Base-by-base conservation (phyloP, 768 basidiomycete genomes). In the Chalciporus chontae region DNA sequence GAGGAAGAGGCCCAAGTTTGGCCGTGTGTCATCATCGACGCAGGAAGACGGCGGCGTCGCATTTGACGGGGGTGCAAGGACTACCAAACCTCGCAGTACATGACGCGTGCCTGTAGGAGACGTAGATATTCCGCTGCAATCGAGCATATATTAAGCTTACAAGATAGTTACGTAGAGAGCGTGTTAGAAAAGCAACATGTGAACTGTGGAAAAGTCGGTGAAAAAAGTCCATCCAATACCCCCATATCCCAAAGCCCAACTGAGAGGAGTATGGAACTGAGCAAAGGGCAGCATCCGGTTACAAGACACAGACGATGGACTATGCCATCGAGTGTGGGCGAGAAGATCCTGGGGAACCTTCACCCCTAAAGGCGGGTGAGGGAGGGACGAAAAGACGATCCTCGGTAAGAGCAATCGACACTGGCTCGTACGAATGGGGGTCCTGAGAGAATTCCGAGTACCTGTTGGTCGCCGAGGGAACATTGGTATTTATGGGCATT, bases 381-480 rank as follows among this genome's bases (percentile, higher is more conserved):
- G 84, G 83, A 24, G 83, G 83, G 17, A 70, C 75, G 45, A 70
- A 69, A 37, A 73, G 60, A 2, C 81, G 82, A 43, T 75, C 71
- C 39, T 75, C 73, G 11, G 74, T 65, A 51, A 75, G 45, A 40
- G 73, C 73, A 59, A 73, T 67, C 19, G 87, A 87, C 46, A 90
- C 85, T 3, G 87, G 87, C 60, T 87, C 73, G 62, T 90, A 90
- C n/a, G 69, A 63, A 55, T 84, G 83, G 2, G 68, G 64, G 56
- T 27, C 70, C 69, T 38, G 73, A 67, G 56, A 73, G 58, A 53
- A 72, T 72, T 60, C 74, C 68, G 53, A 40, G 42, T 32, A 52
- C 74, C 73, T 55, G 71, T 38, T 6, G 34, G 5, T 36, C n/a
- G 34, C 15, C n/a, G 34, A 14, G 8, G 34, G 4, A n/a, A 36